These are phyloP conservation scores for Yamadazyma olivae DNA, from an alignment of 805 yeast genomes.

Conservation along the genomic window DNA sequence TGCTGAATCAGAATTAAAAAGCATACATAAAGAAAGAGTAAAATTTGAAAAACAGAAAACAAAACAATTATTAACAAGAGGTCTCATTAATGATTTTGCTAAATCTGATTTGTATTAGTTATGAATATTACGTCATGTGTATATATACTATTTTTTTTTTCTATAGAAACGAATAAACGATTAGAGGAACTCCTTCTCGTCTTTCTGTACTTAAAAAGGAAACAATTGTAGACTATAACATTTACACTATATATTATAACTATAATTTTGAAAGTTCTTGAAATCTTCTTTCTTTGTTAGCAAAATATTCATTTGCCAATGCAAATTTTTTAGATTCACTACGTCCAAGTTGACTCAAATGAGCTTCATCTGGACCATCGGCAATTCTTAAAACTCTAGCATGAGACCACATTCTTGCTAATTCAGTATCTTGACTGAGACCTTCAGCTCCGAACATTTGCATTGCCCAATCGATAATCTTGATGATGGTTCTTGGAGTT, in stretches of 20 bases:
- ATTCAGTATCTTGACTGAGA: slow-evolving; percentile 56
- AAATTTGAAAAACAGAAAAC: slow-evolving; percentile 43
- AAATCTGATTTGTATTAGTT: slow-evolving; percentile 51
- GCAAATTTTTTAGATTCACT: slow-evolving; percentile 38
- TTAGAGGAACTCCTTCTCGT: not conserved
- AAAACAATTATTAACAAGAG: slow-evolving; percentile 49
- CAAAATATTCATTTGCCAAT: slow-evolving; percentile 34
- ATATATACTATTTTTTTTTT: not conserved
- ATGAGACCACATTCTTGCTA: slow-evolving; percentile 51
- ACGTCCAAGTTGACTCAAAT: slow-evolving; percentile 54
- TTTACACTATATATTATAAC: no score
- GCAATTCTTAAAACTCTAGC: slow-evolving; percentile 60
- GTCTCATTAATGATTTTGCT: slow-evolving; percentile 55
- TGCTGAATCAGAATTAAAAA: slow-evolving; percentile 49
- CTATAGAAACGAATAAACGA: not conserved
- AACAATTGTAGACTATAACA: no score
- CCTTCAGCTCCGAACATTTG: slow-evolving; percentile 68
- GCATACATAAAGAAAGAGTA: slow-evolving; percentile 27
- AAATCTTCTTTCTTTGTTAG: slow-evolving; percentile 15
- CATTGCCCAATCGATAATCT: slow-evolving; percentile 58
- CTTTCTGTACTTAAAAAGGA: no score
- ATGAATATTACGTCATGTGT: not conserved
- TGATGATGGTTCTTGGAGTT: slow-evolving; percentile 53
- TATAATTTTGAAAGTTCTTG: slow-evolving; percentile 25
- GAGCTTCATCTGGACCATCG: slow-evolving; percentile 71